phyloP scores from a whole-genome alignment of 257 asterid species.

The Perilla frutescens region DNA sequence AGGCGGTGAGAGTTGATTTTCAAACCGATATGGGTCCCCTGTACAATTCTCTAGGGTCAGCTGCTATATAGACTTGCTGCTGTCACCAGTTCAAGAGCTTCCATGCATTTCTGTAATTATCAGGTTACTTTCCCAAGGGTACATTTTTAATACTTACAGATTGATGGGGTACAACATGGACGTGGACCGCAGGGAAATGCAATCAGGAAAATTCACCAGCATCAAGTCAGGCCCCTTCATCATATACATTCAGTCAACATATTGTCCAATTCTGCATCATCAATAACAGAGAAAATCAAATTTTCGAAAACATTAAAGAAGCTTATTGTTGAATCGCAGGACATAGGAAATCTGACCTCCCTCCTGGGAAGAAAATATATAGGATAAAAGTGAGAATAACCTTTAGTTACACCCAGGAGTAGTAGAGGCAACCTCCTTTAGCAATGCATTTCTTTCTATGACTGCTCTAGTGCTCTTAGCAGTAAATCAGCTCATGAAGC shows the following conservation, averaged over 20 bases:
- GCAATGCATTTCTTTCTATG: conserved; percentile 19
- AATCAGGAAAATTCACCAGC: not conserved
- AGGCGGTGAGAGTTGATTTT: not conserved
- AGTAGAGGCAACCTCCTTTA: conserved; percentile 21
- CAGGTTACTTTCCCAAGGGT: not conserved
- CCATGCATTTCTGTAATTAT: not conserved
- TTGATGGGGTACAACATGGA: conserved; percentile 3
- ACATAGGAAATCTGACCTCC: not conserved
- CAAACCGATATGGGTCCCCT: not conserved
- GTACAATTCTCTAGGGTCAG: not conserved
- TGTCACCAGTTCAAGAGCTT: not conserved
- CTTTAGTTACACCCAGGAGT: conserved; percentile 31
- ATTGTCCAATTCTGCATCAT: conserved; percentile 31
- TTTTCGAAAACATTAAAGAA: not conserved
- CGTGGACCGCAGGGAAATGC: conserved; percentile 9
- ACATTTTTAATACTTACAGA: not conserved
- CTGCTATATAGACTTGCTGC: conserved; percentile 24
- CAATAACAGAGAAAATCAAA: conserved; percentile 25
- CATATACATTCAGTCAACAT: not conserved
- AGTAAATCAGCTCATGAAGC: conserved; percentile 8
- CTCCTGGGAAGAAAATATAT: not conserved
- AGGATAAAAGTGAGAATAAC: not conserved
- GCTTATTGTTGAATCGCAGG: not conserved
- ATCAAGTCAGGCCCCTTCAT: not conserved
- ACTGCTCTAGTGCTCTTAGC: conserved; percentile 7